phyloP scores from a whole-genome alignment of 2,329 filamentous ascomycete genomes.

The Penicillium sp. region DNA sequence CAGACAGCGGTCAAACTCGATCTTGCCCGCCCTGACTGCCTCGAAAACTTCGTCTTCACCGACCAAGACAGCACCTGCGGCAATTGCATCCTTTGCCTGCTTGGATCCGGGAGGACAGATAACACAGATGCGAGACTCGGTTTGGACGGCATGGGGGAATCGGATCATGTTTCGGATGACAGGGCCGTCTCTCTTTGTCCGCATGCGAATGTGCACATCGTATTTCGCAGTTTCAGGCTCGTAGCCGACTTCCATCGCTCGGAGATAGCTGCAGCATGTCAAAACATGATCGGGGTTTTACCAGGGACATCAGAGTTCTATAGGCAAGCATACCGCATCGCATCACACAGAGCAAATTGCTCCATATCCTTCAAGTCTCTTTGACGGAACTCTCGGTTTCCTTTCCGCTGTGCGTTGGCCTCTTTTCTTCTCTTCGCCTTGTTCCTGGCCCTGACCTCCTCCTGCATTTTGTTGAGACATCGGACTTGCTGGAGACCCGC shows the following conservation, averaged over 20 bases:
- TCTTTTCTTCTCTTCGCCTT: conserved; percentile 50
- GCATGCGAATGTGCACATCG: conserved; percentile 77
- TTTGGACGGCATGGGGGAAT: conserved; percentile 84
- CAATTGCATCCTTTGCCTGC: conserved; percentile 65
- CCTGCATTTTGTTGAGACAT: conserved; percentile 34
- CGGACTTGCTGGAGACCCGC: conserved; percentile 34
- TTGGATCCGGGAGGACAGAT: conserved; percentile 79
- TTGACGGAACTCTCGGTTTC: conserved; percentile 60
- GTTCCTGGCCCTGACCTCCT: conserved; percentile 38
- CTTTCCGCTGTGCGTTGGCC: conserved; percentile 60
- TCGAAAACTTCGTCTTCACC: conserved; percentile 85
- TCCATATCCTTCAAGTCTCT: conserved; percentile 60
- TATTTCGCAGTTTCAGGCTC: conserved; percentile 73
- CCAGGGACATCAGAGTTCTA: neutral
- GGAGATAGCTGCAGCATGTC: conserved; percentile 64
- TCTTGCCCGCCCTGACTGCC: conserved; percentile 65
- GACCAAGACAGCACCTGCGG: conserved; percentile 73
- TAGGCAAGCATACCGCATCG: conserved; percentile 61
- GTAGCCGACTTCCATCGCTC: conserved; percentile 84
- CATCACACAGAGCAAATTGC: conserved; percentile 80
- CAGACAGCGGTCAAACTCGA: conserved; percentile 84
- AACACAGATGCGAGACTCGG: conserved; percentile 81
- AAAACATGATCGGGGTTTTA: conserved; percentile 2
- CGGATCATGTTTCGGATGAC: conserved; percentile 81
- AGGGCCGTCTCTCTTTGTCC: conserved; percentile 77